A percentile compares a stretch with the other conserved stretches of the same genome.
These are phyloP conservation scores for Pseudogymnoascus sp. DNA, from an alignment of 2,329 filamentous ascomycete species.

Conservation along the genomic window DNA sequence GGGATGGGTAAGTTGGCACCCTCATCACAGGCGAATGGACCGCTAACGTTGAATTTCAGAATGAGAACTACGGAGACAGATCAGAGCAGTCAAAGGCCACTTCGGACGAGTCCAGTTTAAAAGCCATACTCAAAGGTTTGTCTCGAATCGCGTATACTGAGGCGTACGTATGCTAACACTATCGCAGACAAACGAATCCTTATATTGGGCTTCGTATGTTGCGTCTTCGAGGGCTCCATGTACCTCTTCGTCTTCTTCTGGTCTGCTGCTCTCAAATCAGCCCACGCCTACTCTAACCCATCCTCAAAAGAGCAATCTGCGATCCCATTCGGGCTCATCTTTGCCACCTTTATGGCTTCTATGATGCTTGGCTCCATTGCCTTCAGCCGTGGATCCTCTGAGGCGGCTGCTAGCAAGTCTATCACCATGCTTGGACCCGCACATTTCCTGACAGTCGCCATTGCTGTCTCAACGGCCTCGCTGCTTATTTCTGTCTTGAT, in stretches of 20 bases:
- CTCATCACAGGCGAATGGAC: neutral
- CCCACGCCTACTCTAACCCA: slow-evolving; percentile 35
- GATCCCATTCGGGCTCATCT: slow-evolving; percentile 42
- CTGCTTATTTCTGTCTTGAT: slow-evolving; percentile 37
- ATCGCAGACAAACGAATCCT: slow-evolving; percentile 40
- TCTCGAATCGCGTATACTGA: slow-evolving; percentile 13
- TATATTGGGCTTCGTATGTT: slow-evolving; percentile 43
- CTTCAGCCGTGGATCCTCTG: slow-evolving; percentile 33
- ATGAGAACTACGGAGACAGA: slow-evolving; percentile 42
- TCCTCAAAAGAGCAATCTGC: slow-evolving; percentile 16
- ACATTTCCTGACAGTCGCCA: slow-evolving; percentile 32
- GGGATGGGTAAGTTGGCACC: slow-evolving; percentile 39
- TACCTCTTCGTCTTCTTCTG: slow-evolving; percentile 58
- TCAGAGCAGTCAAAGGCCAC: slow-evolving; percentile 17
- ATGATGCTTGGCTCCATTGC: slow-evolving; percentile 51
- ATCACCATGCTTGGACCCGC: slow-evolving; percentile 24
- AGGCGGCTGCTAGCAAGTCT: slow-evolving; percentile 9
- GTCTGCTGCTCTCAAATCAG: slow-evolving; percentile 45
- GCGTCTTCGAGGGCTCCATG: slow-evolving; percentile 53
- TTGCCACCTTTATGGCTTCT: slow-evolving; percentile 50
- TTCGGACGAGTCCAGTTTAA: slow-evolving; percentile 18
- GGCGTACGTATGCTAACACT: slow-evolving; percentile 11
- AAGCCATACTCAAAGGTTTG: slow-evolving; percentile 16
- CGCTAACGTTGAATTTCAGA: slow-evolving; percentile 25
- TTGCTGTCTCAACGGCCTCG: slow-evolving; percentile 32